Evolutionary conservation across 352 stramenopile species (phyloP).

Genomic region (Pythium sukuiense): DNA sequence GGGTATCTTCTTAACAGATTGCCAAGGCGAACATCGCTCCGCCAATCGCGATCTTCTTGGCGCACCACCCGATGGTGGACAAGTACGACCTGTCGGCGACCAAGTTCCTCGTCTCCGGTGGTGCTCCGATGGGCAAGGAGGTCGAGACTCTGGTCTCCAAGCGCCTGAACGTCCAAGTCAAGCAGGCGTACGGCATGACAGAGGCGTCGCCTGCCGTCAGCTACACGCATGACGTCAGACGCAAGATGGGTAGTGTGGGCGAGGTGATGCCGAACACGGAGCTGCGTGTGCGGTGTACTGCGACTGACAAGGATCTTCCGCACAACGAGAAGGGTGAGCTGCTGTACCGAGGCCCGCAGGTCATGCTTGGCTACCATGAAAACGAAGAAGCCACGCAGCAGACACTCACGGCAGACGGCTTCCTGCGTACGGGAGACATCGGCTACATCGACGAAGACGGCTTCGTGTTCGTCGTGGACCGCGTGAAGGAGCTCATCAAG

Average conservation of each 20-base stretch:
- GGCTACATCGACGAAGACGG: conserved; percentile 92
- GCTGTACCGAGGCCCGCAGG: conserved; percentile 44
- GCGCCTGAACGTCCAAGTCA: conserved; percentile 44
- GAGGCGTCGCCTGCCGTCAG: conserved; percentile 34
- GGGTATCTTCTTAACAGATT: conserved; percentile 3
- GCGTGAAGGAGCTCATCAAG: conserved; percentile 96
- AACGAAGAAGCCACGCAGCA: conserved; percentile 81
- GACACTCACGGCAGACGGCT: conserved; percentile 76
- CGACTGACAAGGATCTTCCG: conserved; percentile 33
- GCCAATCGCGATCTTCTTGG: conserved; percentile 81
- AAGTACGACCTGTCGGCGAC: conserved; percentile 89
- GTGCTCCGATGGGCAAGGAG: conserved; percentile 71
- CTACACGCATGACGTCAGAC: conserved; percentile 13
- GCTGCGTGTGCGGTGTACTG: conserved; percentile 34
- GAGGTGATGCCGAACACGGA: conserved; percentile 36
- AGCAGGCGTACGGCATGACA: conserved; percentile 50
- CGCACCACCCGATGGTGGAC: conserved; percentile 90
- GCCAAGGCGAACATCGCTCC: conserved; percentile 75
- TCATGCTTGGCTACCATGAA: conserved; percentile 77
- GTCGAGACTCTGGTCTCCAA: conserved; percentile 51
- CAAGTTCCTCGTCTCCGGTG: conserved; percentile 63
- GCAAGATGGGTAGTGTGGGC: conserved; percentile 23
- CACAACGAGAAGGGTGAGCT: conserved; percentile 57
- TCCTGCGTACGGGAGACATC: conserved; percentile 90
- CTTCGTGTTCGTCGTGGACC: conserved; percentile 91